Base-by-base conservation (phyloP, 1,284 basidiomycete species). In the Marasmius sp. region DNA sequence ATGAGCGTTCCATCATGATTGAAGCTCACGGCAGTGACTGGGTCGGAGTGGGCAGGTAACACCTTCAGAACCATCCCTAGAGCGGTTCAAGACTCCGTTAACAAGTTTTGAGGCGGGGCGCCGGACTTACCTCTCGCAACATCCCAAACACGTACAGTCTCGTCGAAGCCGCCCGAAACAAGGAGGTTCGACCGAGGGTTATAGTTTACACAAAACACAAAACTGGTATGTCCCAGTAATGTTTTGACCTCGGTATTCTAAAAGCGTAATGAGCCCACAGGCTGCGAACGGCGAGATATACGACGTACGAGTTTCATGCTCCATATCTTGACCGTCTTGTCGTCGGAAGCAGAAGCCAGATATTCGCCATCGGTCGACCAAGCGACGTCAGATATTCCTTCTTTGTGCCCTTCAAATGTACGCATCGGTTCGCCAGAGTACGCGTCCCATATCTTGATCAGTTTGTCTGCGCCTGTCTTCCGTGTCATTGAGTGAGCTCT, bases 131-230 rank as follows among this genome's bases (percentile, higher is more conserved):
- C 93, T 83, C 88, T 81, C 37, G 90, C 86, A n/a, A 97, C 88
- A 72, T 98, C 95, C 97, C 97, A 99, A 3, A 98, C 82, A 45
- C 94, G 86, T 8, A 98, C 93, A 10, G 93, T 94, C 79, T 99
- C 97, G 69, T 99, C 97, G 69, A 94, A 97, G 0, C 92, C 91
- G 14, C 96, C 97, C 27, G 93, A 96, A 11, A 92, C 96, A 39
- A 98, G 79, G 38, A 99, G 78, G 71, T 95, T 97, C 0, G 91
- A 91, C 65, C 88, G 85, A 0, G 94, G 95, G 68, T 93, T 95
- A 76, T 92, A 98, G 66, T 94, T 92, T 8, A 97, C 82, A 65
- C 94, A 95, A 66, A 98, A 94, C 0, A 98, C 94, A 66, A 94
- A 95, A 67, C 94, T 96, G 2, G 95, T 96, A 70, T 99, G 97